phyloP scores from a whole-genome alignment of 73 alveolate species.

The Paramecium octaurelia region DNA sequence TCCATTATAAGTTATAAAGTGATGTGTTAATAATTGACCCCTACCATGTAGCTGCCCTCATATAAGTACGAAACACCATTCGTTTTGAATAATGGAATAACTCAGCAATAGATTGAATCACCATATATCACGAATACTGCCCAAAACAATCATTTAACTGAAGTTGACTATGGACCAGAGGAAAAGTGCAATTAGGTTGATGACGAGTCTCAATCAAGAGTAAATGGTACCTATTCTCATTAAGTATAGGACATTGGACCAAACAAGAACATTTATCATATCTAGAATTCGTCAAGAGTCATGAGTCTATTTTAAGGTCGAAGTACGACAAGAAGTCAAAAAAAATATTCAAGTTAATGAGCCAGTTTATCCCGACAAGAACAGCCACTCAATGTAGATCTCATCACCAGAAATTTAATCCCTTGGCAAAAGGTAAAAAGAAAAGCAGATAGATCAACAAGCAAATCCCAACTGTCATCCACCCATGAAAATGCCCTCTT shows the following conservation, averaged over 20 bases:
- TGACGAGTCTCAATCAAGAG: conserved; percentile 22
- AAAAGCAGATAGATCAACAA: not conserved
- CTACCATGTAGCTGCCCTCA: not conserved
- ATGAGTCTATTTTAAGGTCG: conserved; percentile 14
- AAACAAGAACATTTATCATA: conserved; percentile 20
- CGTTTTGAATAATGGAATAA: not conserved
- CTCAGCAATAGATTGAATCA: not conserved
- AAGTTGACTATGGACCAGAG: not conserved
- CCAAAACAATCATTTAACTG: not conserved
- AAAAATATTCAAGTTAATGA: conserved; percentile 30
- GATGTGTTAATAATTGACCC: not conserved
- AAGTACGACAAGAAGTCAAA: conserved; percentile 37
- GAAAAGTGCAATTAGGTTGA: not conserved
- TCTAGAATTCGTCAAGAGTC: not conserved
- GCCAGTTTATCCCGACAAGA: conserved; percentile 41
- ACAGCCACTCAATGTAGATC: conserved; percentile 49
- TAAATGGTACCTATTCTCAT: not conserved
- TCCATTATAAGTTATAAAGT: not conserved
- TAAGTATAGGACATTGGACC: conserved; percentile 38
- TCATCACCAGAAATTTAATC: conserved; percentile 40
- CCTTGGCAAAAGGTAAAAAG: conserved; percentile 31
- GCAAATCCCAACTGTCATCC: not conserved
- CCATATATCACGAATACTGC: not conserved
- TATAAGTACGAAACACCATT: not conserved
- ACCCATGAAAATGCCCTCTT: not conserved